Percentiles rank a stretch among this genome's conserved stretches.
Evolutionary conservation across 2,329 filamentous ascomycete species (phyloP).

Genomic region (Chaetomium globosum): DNA sequence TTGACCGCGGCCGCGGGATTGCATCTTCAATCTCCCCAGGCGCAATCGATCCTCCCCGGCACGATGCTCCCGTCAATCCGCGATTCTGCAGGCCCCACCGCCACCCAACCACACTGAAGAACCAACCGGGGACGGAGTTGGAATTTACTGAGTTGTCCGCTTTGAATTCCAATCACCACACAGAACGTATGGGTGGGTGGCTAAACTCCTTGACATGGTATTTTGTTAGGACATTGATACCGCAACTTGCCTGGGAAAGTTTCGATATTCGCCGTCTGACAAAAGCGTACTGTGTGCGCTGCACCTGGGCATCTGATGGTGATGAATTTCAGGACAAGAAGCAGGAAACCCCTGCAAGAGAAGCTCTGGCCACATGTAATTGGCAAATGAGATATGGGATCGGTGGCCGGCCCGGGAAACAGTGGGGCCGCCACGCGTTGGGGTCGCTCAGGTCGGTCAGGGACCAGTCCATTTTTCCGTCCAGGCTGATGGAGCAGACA

Average conservation of each 20-base stretch:
- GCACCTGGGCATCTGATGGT: no score
- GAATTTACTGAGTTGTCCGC: not conserved
- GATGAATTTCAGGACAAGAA: not conserved
- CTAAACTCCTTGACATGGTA: not conserved
- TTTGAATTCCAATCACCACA: not conserved
- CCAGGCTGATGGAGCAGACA: slow-evolving; percentile 27
- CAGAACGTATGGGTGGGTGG: no score
- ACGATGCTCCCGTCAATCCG: not conserved
- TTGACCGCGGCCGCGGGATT: not conserved
- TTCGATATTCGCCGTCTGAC: not conserved
- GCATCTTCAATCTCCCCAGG: not conserved
- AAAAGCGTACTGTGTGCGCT: not conserved
- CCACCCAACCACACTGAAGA: not conserved
- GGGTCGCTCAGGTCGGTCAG: slow-evolving; percentile 3
- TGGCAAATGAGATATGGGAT: slow-evolving; percentile 16
- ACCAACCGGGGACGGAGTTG: not conserved
- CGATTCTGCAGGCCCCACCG: not conserved
- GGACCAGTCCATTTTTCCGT: slow-evolving; percentile 18
- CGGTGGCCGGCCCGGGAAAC: not conserved
- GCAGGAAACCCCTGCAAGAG: not conserved
- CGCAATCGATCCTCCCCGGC: not conserved
- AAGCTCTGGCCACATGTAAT: not conserved
- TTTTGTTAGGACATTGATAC: not conserved
- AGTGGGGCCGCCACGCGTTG: slow-evolving; percentile 9
- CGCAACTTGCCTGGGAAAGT: no score